Evolutionary conservation across 2,329 filamentous ascomycete genomes (phyloP), one percentile per base, ranked within the genome.

Genomic region (Claviceps pusilla): DNA sequence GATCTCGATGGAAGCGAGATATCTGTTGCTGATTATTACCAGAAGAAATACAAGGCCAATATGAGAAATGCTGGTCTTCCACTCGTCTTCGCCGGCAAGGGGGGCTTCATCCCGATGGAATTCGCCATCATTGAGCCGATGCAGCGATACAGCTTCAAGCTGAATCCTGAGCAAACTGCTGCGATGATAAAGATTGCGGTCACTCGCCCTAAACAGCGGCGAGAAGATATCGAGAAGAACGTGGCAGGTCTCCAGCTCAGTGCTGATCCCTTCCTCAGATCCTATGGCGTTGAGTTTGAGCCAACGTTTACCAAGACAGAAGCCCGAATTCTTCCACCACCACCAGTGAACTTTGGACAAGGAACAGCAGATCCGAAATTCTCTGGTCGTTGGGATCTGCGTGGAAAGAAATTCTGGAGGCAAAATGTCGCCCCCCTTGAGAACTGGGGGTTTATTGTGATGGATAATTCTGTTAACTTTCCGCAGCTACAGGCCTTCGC

Each of bases 101-200:
- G 66, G 2, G 79, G 75, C 0, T 66, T 69, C 3, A 82, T 84
- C 58, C 83, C 83, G 0, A 76, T 85, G 69, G 83, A 86, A 59
- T 65, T 82, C 3, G 80, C 78, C 54, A 68, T 69, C 9, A 59
- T 82, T 7, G 62, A 72, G 41, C 66, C 71, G 0, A 75, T 79
- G 63, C 82, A 86, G 64, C 72, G 78, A 0, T 87, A 84, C 59
- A 71, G 73, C 0, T 84, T 73, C 69, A 86, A 86, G 67, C 66
- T 86, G 1, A 76, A 76, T 53, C 73, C 76, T 0, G 65, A 70
- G 0, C 76, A 95, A 70, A 96, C 91, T 0, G 73, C 84, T 0
- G 71, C 77, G 5, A 98, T 98, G 93, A 96, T 98, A 72, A 91
- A 86, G 67, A 89, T 91, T 62, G 90, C 91, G 0, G 91, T 95